phyloP scores from a whole-genome alignment of 2,329 filamentous ascomycete species.

The Penicillium fuscoglaucum region DNA sequence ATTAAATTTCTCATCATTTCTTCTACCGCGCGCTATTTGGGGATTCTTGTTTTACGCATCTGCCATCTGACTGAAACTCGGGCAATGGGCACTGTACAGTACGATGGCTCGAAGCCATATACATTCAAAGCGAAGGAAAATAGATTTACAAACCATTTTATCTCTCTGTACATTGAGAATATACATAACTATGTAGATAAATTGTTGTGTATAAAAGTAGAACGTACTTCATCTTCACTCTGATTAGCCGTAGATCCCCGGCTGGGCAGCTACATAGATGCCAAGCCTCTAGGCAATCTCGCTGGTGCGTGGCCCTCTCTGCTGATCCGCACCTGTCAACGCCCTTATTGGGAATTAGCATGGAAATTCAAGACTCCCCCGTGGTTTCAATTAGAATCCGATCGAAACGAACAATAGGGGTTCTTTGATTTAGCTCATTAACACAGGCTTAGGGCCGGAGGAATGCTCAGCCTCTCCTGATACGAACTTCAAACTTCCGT shows the following conservation, averaged over 20 bases:
- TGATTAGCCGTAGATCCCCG: constrained; percentile 5
- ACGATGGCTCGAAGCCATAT: constrained; percentile 19
- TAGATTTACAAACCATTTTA: constrained; percentile 2
- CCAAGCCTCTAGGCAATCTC: constrained; percentile 26
- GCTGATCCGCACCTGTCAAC: constrained; percentile 18
- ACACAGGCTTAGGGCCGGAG: not conserved
- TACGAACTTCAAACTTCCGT: constrained; percentile 12
- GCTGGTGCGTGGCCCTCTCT: constrained; percentile 17
- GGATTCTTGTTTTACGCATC: constrained; percentile 13
- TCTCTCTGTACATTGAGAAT: not conserved
- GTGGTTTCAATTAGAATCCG: constrained; percentile 12
- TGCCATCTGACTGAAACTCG: constrained; percentile 18
- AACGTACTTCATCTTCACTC: not conserved
- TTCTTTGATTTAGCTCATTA: not conserved
- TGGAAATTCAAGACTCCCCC: not conserved
- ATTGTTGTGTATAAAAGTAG: not conserved
- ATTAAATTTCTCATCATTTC: constrained; percentile 13
- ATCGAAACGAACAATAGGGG: constrained; percentile 12
- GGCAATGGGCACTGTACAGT: constrained; percentile 23
- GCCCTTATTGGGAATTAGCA: not conserved
- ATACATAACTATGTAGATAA: not conserved
- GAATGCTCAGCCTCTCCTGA: constrained; percentile 10
- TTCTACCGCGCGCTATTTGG: constrained; percentile 13
- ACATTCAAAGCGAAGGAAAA: constrained; percentile 18
- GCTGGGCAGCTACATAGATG: not conserved